Evolutionary conservation across 2,329 filamentous ascomycete species (phyloP).

Genomic region (Talaromyces verruculosus): DNA sequence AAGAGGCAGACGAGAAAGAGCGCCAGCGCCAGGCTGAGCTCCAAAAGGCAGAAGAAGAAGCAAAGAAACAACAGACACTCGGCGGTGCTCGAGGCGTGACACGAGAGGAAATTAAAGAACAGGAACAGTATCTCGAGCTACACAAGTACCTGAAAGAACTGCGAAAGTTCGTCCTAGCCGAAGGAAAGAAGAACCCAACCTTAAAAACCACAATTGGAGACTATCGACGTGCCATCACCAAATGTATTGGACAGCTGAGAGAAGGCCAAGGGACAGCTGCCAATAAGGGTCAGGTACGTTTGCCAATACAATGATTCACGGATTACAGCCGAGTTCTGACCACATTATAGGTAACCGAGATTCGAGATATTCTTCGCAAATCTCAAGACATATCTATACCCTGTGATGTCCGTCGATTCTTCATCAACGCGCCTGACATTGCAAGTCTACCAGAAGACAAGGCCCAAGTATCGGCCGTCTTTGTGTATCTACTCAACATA

Average conservation of each 20-base stretch:
- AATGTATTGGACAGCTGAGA: slow-evolving; percentile 68
- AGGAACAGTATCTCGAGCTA: slow-evolving; percentile 55
- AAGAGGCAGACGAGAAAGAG: slow-evolving; percentile 34
- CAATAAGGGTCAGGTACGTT: slow-evolving; percentile 59
- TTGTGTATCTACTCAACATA: slow-evolving; percentile 74
- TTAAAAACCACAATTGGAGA: slow-evolving; percentile 69
- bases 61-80: slow-evolving; percentile 30
- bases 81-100: slow-evolving; percentile 32
- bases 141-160: slow-evolving; percentile 67
- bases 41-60: slow-evolving; percentile 26
- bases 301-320: not conserved
- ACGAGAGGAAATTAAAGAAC: slow-evolving; percentile 43
- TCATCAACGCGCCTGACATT: slow-evolving; percentile 25
- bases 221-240: slow-evolving; percentile 69
- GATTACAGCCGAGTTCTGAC: slow-evolving; percentile 21
- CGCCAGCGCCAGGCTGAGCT: slow-evolving; percentile 35
- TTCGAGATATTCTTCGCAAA: slow-evolving; percentile 55
- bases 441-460: slow-evolving; percentile 52
- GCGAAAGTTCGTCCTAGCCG: slow-evolving; percentile 54
- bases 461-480: slow-evolving; percentile 61
- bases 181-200: slow-evolving; percentile 56
- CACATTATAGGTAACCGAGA: slow-evolving; percentile 39
- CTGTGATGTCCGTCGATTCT: slow-evolving; percentile 49
- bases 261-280: slow-evolving; percentile 56
- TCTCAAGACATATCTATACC: slow-evolving; percentile 55